Evolutionary conservation across 2,329 filamentous ascomycete genomes (phyloP), one percentile per base, ranked within the genome.

Genomic region (Trichophyton schoenleinii): DNA sequence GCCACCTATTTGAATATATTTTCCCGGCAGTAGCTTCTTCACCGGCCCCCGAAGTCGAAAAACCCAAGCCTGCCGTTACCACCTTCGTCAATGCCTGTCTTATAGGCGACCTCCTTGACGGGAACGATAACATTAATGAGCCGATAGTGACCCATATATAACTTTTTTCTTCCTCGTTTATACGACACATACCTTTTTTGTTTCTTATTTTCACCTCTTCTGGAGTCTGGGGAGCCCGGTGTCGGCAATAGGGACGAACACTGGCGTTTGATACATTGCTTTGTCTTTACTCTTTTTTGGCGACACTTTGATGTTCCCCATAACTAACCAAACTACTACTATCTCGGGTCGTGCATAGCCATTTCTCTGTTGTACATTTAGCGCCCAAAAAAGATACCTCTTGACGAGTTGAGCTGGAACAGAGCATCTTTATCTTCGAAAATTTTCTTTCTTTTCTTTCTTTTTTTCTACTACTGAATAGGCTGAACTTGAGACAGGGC

Each of bases 301-400:
- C 34, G 3, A 38, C 34, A 53, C 5, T 38, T 55, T 36, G 15
- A 34, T 36, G 15, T 55, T 36, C n/a, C n/a, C 52, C n/a, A 28
- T 15, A 55, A 18, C 18, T 31, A 31, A 31, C 25, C 5, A 28
- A 28, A 28, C 28, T 31, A 55, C 34, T 38, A 38, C 22, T 11
- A 55, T 55, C 49, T 55, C 49, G 49, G 49, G 49, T 55, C 49
- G 49, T 55, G 49, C 49, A 55, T 55, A 55, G 28, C 28, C 49
- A 15, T 36, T 34, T 36, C 7, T 20, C n/a, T 55, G 49, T 34
- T 55, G 49, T 55, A 55, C 49, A 55, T 55, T 55, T 55, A 55
- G 49, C 49, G 49, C 49, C 28, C 28, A 55, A 55, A 44, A 44
- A 55, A 55, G 49, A 55, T 28, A 20, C 31, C 22, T 49, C 46